These are phyloP conservation scores for Linderniella brevidens DNA, from an alignment of 257 asterid genomes.

Conservation along the genomic window DNA sequence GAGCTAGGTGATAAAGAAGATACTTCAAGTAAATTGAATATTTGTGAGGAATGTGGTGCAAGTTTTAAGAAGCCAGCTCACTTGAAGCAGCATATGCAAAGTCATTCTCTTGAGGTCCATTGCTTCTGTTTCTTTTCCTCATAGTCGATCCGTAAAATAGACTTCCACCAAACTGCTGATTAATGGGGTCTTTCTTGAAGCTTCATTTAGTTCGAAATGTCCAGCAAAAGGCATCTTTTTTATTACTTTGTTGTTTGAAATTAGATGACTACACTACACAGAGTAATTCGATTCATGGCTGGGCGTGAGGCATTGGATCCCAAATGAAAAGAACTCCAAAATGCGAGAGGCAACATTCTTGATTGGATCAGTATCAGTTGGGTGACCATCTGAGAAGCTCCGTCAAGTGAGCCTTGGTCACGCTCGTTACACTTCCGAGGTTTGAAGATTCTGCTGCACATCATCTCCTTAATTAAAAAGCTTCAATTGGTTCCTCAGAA, in stretches of 20 bases:
- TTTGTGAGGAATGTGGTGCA: slow-evolving; percentile 56
- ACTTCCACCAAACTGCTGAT: neutral
- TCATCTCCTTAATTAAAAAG: slow-evolving; percentile 2
- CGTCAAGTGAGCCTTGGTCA: slow-evolving; percentile 95
- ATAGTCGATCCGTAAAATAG: neutral
- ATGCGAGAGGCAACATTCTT: slow-evolving; percentile 77
- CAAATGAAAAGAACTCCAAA: slow-evolving; percentile 81
- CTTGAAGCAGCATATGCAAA: slow-evolving; percentile 81
- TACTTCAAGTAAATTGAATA: slow-evolving; percentile 18
- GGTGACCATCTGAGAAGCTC: slow-evolving; percentile 99
- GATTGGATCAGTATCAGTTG: slow-evolving; percentile 97
- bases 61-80: slow-evolving; percentile 69
- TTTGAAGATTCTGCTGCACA: slow-evolving; percentile 21
- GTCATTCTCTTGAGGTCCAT: slow-evolving; percentile 67
- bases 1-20: slow-evolving; percentile 13
- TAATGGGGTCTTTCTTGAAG: neutral
- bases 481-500: neutral
- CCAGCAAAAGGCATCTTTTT: no score
- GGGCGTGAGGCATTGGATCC: slow-evolving; percentile 99
- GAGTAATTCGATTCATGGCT: slow-evolving; percentile 14
- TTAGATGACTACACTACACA: slow-evolving; percentile 8
- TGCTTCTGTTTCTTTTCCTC: neutral
- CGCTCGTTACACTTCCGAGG: slow-evolving; percentile 40
- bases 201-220: no score
- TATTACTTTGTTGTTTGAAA: slow-evolving; percentile 8